Conservation (phyloP, 345 rosid genomes). For the Physaria fendleri region DNA sequence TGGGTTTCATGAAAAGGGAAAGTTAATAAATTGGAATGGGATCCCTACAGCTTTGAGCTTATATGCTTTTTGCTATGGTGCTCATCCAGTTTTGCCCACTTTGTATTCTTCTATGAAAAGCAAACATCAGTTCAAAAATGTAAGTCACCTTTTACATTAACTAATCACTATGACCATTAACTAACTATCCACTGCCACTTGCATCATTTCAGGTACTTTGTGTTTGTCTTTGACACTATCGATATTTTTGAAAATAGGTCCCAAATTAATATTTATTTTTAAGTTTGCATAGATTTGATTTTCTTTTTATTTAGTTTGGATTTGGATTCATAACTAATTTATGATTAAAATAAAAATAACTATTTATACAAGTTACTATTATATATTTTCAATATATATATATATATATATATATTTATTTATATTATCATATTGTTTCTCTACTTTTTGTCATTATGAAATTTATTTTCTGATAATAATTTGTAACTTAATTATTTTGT, state of each 20-base stretch:
- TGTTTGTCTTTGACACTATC: too few species aligned
- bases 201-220: background rate
- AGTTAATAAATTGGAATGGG: slow-evolving; percentile 29
- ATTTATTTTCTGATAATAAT: too few species aligned
- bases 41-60: slow-evolving; percentile 40
- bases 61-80: slow-evolving; percentile 43
- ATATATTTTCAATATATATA: too few species aligned
- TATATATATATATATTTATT: too few species aligned
- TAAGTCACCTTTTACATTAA: slow-evolving; percentile 8
- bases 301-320: background rate
- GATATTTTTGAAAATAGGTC: background rate
- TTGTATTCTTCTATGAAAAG: slow-evolving; percentile 42
- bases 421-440: too few species aligned
- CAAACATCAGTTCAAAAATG: slow-evolving; percentile 37
- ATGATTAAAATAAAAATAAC: background rate
- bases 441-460: too few species aligned
- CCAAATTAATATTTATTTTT: background rate
- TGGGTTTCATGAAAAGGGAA: slow-evolving; percentile 35
- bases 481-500: too few species aligned
- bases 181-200: background rate
- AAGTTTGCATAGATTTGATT: background rate
- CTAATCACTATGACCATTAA: background rate
- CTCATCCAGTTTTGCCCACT: slow-evolving; percentile 41
- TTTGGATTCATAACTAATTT: background rate
- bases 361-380: too few species aligned